Evolutionary conservation across 176 grass and related monocot species (phyloP), one percentile per base, ranked within the genome.

Genomic region (Elymus sibiricus): DNA sequence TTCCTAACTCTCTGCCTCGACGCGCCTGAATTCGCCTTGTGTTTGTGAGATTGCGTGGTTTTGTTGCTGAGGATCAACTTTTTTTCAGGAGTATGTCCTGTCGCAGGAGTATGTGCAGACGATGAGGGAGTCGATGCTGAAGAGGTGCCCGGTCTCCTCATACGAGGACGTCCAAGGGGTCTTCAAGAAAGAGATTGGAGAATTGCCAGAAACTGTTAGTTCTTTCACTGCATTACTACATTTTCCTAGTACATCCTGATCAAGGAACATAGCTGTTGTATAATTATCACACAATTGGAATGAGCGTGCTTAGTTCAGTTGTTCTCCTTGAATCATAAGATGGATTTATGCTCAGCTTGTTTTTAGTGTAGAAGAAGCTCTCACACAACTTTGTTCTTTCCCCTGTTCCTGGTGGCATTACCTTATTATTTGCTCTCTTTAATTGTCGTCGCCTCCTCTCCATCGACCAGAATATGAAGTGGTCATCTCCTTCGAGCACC

Each of bases 61-160:
- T 27, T 70, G 37, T 29, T 9, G 62, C 83, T 37, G 38, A 84
- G 26, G 9, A 6, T 47, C 42, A 6, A 39, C 28, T 34, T 82
- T 79, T 84, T 27, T 85, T 38, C 72, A 92, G 93, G 96, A 98
- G 76, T 98, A 95, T 66, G 96, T 98, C 47, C 86, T 98, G 76
- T 91, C 95, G 15, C 62, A 84, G 87, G 95, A 98, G 85, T 95
- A 98, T 28, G 87, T 98, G 51, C 80, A 90, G 80, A 98, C 88
- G 78, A 90, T 98, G 93, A 89, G 92, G 90, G 91, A 86, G 34
- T 95, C 93, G 17, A 98, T 98, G 93, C 78, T 98, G 56, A 98
- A 98, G 68, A 89, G 78, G 43, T 98, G 96, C 85, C 96, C 96
- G 14, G 90, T 95, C 84, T 98, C 96, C 7, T 91, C 96, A 7